Evolutionary conservation across 1,284 basidiomycete species (phyloP), one percentile per base, ranked within the genome.

Genomic region (Erythrobasidium hasegawianum): DNA sequence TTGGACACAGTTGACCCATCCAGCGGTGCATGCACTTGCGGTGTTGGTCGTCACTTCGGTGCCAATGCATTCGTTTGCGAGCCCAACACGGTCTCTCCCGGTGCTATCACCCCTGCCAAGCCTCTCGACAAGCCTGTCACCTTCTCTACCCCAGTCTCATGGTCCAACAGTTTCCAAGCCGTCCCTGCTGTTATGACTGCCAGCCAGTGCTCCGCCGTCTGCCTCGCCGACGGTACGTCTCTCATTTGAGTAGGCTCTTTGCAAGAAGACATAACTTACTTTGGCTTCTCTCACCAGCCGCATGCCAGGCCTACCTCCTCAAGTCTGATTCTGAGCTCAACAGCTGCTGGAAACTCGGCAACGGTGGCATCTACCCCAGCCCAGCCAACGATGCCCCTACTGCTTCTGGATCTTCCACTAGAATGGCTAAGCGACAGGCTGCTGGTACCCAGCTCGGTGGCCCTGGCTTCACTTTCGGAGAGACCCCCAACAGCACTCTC

Each of bases 261-360:
- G n/a, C n/a, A n/a, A n/a, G n/a, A n/a, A n/a, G n/a, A n/a, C n/a
- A n/a, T n/a, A n/a, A n/a, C n/a, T n/a, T n/a, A n/a, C n/a, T n/a
- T 8, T 24, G 5, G 16, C 43, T 47, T 18, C 43, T n/a, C 43
- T 4, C 33, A 33, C 11, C 43, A 47, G n/a, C 5, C 7, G 7
- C 14, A 16, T 47, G 43, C 43, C n/a, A 47, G 43, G 43, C 43
- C 43, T 47, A 18, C 43, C 16, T 47, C 43, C 43, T 47, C 43
- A 47, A 47, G 14, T 24, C 43, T 47, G 43, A 14, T 7, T 7
- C 7, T n/a, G 43, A 47, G 43, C 43, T 47, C 43, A 18, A n/a
- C n/a, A 47, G n/a, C 43, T 47, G 43, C 43, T 47, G 43, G 43
- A 47, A 47, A 24, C 43, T 47, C 43, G 43, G 43, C 43, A n/a